Evolutionary conservation across 2,329 filamentous ascomycete genomes (phyloP), one percentile per base, ranked within the genome.

Genomic region (Microdochium paspali): DNA sequence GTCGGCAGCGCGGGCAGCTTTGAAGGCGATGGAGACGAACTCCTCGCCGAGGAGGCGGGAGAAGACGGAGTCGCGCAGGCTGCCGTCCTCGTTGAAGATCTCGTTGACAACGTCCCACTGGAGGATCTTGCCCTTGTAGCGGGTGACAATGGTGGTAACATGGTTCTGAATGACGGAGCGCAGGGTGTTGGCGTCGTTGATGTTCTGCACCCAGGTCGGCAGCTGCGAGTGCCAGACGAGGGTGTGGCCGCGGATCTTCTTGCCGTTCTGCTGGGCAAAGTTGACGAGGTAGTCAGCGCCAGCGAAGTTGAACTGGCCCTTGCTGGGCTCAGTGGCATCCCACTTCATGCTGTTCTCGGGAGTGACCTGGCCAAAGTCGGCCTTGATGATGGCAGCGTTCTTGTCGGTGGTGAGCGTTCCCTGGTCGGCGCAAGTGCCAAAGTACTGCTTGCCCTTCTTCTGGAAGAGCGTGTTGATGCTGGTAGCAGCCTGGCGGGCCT

Each of bases 311-410:
- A 80, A 86, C 2, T 54, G 58, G 50, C 71, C 72, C 50, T 69
- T 66, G 24, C 52, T 57, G 24, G 56, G 44, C 55, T 64, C 60
- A 49, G 57, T 60, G 28, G 73, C 66, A 54, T 84, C 78, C 81
- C 81, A 86, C 65, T 86, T 85, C 76, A 84, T 82, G 58, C 71
- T 78, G 70, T 87, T 85, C 68, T 86, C 83, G 1, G 77, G 74
- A 0, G 82, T 84, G 21, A 86, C 68, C 60, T 80, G 75, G 20
- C 81, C 80, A 51, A 85, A 85, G 61, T 83, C 68, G 46, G 69
- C 66, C 51, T 73, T 71, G 61, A 85, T 77, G 56, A 83, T 71
- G 49, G 70, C 69, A n/a, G 71, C 70, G 49, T 73, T 77, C 53
- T 72, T 67, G 47, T 66, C 70, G 10, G 66, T 59, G 28, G 59